Base-by-base conservation (phyloP, 1,284 basidiomycete species). In the Melampsora americana region DNA sequence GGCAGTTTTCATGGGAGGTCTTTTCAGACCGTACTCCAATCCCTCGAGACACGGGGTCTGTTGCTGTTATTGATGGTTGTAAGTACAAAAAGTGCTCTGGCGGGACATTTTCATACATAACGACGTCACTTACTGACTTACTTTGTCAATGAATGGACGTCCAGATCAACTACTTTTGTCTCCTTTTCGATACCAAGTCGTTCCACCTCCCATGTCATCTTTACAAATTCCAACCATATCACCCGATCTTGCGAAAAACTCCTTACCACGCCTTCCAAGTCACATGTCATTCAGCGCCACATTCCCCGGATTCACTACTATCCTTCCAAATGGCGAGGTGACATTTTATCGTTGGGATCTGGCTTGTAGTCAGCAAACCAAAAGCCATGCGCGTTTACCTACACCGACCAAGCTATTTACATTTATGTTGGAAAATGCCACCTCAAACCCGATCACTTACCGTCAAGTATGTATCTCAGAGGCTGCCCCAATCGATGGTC, bases 141-240 rank as follows among this genome's bases (percentile, higher is more conserved):
- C 67, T 61, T 32, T 20, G 66, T 35, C 59, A 50, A 77, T 53
- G 71, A 62, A 62, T 44, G 44, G 44, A 44, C 2, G 12, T 76
- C 77, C 78, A 94, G 90, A 87, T 1, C 85, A 85, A n/a, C 84
- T 93, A 65, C 87, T 95, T 3, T 84, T 98, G 60, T 99, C 95
- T 0, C 92, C 95, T 4, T 98, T 99, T 86, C 87, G 94, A 46
- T 88, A 89, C 3, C 92, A 96, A 84, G 97, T 95, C 81, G 88
- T 95, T 0, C 95, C 95, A 4, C 95, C 95, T 23, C 96, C 95
- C 0, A 96, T 98, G 94, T 90, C 90, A 0, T 90, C 93, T 0
- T 86, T 87, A 80, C 86, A 87, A 72, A 86, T 96, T 5, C 53
- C 68, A 53, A 84, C 26, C 88, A 32, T 56, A 79, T 42, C 26